Base-by-base conservation (phyloP, 768 basidiomycete genomes). In the Dacryopinax spathularia region DNA sequence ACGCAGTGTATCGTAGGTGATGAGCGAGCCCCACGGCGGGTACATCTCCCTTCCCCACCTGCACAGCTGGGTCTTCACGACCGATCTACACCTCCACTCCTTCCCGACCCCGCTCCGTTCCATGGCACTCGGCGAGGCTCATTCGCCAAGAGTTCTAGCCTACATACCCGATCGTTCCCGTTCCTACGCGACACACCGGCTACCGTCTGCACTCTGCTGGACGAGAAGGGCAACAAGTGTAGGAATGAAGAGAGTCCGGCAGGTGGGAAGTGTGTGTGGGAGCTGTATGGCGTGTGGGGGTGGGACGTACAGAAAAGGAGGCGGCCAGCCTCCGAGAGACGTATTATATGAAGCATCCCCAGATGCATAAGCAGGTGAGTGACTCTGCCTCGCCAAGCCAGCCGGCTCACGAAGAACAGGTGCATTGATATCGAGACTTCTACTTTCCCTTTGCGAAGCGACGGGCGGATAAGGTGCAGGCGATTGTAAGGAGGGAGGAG, bases 1-100 rank as follows among this genome's bases (percentile, higher is more conserved):
- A n/a, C n/a, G n/a, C n/a, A 12, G 29, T 33, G 6, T 33, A 20
- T 33, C 22, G 10, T 67, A 94, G 91, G 82, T 91, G 72, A 85
- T 95, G 80, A 96, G 95, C 67, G 93, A 95, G 73, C 93, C 93
- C 0, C 93, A 99, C 75, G 80, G 86, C 69, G 96, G 95, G 37
- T 98, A 94, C 73, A 85, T 95, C 65, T 82, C 87, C 61, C 76
- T 96, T 4, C 79, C 82, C 27, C 90, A 90, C 0, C 77, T 96
- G 44, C 86, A 96, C 68, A 77, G 79, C 10, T 97, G 91, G 75
- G 87, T 97, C 73, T 96, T 96, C 72, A 95, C 92, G 65, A 93
- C 92, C 1, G 92, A 97, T 70, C 82, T 99, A 13, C 94, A 96
- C 69, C 79, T 97, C 36, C 81, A 84, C 2, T 77, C 84, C 68